Evolutionary conservation across 768 basidiomycete genomes (phyloP), one percentile per base, ranked within the genome.

Genomic region (Amanita fuliginea): DNA sequence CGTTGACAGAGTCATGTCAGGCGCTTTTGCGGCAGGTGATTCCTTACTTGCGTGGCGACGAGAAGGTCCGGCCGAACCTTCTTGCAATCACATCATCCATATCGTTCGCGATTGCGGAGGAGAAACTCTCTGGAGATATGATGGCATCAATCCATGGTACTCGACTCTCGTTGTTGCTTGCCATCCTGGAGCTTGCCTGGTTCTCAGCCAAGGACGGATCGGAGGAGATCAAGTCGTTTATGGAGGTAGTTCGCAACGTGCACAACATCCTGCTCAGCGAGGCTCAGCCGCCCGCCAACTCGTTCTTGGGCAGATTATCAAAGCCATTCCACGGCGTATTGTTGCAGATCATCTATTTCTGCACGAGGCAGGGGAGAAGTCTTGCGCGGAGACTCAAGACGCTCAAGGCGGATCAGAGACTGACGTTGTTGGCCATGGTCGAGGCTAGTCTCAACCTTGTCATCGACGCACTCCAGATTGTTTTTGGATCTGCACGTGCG

Each of bases 341-440:
- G 46, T 70, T 97, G 22, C 84, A 91, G 56, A 77, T 90, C 50
- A 64, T 87, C 41, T 93, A 84, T 64, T 89, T 86, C 67, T 86
- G 81, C 53, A 64, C 78, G 11, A 78, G 76, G 37, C 81, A 86
- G 50, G 73, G 77, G 43, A 71, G 82, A 39, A 71, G 67, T 46
- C 55, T 85, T 30, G 60, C 69, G 3, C 66, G 65, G 16, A 65
- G 75, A 1, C 63, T 74, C 2, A 81, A 80, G 51, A 57, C 67
- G 0, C 59, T 83, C 19, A 76, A 72, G 30, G 76, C 81, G 0
- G 78, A 81, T 30, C 81, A 83, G 51, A 76, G 82, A 13, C 60
- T 87, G 22, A 70, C 67, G 33, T 69, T 90, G 21, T 66, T 75
- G 0, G 66, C 74, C 8, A 74, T 82, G 52, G 67, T 89, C 14